These are phyloP conservation scores for Astragalus glycyphyllos DNA, from an alignment of 306 rosid species.

Conservation along the genomic window DNA sequence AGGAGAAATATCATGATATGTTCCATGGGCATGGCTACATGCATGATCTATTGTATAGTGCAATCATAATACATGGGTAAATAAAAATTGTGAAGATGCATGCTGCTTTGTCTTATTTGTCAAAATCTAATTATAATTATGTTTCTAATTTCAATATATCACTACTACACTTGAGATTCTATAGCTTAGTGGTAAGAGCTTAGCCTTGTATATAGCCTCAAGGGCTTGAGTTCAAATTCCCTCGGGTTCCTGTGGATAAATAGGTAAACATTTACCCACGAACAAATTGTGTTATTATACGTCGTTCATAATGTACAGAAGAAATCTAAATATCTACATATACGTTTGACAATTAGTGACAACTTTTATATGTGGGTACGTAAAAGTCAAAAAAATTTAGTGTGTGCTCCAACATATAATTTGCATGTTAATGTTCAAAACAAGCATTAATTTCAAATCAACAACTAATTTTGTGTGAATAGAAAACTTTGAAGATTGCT, in stretches of 20 bases:
- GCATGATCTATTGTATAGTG: slow-evolving; percentile 20
- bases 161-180: too few relatives aligned
- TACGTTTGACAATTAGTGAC: too few relatives aligned
- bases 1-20: slow-evolving; percentile 24
- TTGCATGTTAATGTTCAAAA: slow-evolving; percentile 19
- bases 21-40: background rate
- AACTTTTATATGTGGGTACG: too few relatives aligned
- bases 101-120: slow-evolving; percentile 21
- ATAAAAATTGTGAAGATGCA: slow-evolving; percentile 3
- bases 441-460: background rate
- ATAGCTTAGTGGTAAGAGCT: too few relatives aligned
- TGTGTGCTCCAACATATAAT: background rate
- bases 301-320: too few relatives aligned
- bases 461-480: background rate
- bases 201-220: too few relatives aligned
- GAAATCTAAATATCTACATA: too few relatives aligned
- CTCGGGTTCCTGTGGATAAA: too few relatives aligned
- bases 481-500: slow-evolving; percentile 2
- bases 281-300: too few relatives aligned
- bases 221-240: too few relatives aligned
- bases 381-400: background rate
- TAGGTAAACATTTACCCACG: too few relatives aligned
- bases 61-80: slow-evolving; percentile 34
- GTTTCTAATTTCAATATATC: background rate
- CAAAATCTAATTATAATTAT: slow-evolving; percentile 27